Conservation (phyloP, 2,329 filamentous ascomycete genomes). For the Chaetothyriales sp. region DNA sequence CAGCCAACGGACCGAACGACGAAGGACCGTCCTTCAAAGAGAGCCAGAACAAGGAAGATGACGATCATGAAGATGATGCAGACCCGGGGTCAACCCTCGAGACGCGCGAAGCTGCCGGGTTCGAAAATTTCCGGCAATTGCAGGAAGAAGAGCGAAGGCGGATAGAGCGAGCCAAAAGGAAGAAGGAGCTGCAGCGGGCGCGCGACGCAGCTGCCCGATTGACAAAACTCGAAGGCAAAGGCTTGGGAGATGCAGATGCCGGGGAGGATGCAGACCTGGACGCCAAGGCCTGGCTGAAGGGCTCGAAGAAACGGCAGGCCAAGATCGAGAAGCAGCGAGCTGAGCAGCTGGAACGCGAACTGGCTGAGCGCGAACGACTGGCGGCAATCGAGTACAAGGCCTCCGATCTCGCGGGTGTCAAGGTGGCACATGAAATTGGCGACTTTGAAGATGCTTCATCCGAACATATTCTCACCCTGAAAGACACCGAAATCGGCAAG, state of each 20-base stretch:
- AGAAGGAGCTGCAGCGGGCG: slow-evolving; percentile 72
- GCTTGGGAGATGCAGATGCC: slow-evolving; percentile 59
- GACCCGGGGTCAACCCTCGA: slow-evolving; percentile 73
- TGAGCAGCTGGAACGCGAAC: slow-evolving; percentile 55
- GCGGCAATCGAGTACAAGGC: slow-evolving; percentile 64
- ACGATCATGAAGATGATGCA: slow-evolving; percentile 42
- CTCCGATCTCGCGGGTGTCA: slow-evolving; percentile 75
- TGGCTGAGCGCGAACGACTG: slow-evolving; percentile 57
- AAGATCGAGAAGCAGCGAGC: slow-evolving; percentile 64
- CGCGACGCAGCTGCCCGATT: slow-evolving; percentile 68
- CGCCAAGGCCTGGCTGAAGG: slow-evolving; percentile 72
- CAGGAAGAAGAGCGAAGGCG: slow-evolving; percentile 58
- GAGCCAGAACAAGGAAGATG: slow-evolving; percentile 22
- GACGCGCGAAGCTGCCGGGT: slow-evolving; percentile 35
- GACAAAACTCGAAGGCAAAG: slow-evolving; percentile 62
- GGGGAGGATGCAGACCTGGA: slow-evolving; percentile 48
- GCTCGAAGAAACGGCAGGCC: slow-evolving; percentile 86
- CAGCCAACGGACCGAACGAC: slow-evolving; percentile 11
- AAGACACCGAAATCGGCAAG: slow-evolving; percentile 59
- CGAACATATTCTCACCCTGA: slow-evolving; percentile 86
- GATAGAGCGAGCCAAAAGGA: slow-evolving; percentile 52
- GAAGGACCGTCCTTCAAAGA: slow-evolving; percentile 43
- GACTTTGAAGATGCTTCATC: slow-evolving; percentile 50
- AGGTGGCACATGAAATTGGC: slow-evolving; percentile 73
- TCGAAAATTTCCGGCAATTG: slow-evolving; percentile 39